These are phyloP conservation scores for Exophiala sp. DNA, from an alignment of 2,329 filamentous ascomycete genomes.

Conservation along the genomic window DNA sequence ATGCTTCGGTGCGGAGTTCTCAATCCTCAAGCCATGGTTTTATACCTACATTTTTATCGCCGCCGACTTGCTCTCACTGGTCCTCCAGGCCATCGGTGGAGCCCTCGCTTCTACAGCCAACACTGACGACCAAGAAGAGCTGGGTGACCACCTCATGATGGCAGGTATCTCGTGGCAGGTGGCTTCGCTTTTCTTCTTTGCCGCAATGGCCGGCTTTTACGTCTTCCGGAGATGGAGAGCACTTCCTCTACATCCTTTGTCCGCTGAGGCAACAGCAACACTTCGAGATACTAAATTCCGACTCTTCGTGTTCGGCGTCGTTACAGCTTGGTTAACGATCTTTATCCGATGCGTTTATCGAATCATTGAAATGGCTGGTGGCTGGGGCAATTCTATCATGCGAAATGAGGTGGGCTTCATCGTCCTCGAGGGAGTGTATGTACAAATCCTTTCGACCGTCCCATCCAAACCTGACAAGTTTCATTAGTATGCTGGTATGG, in stretches of 20 bases:
- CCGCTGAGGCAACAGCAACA: slow-evolving; percentile 5
- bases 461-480: not conserved
- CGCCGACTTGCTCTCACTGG: slow-evolving; percentile 55
- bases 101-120: slow-evolving; percentile 49
- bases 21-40: slow-evolving; percentile 43
- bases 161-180: slow-evolving; percentile 55
- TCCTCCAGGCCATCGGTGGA: slow-evolving; percentile 53
- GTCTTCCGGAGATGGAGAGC: slow-evolving; percentile 8
- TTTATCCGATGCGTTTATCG: slow-evolving; percentile 46
- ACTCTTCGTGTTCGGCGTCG: slow-evolving; percentile 17
- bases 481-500: slow-evolving; percentile 17
- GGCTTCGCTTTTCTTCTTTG: slow-evolving; percentile 40
- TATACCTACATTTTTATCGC: slow-evolving; percentile 57
- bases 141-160: slow-evolving; percentile 53
- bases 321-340: slow-evolving; percentile 38
- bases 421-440: slow-evolving; percentile 42
- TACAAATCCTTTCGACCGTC: not conserved
- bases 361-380: slow-evolving; percentile 45
- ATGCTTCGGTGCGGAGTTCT: slow-evolving; percentile 48
- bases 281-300: slow-evolving; percentile 18
- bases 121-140: slow-evolving; percentile 36
- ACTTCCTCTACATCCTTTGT: slow-evolving; percentile 8
- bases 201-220: slow-evolving; percentile 5
- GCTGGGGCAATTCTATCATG: slow-evolving; percentile 43
- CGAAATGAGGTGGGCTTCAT: slow-evolving; percentile 47